Evolutionary conservation across 805 yeast genomes (phyloP).

Genomic region (Kodamaea kaohsiungensis): DNA sequence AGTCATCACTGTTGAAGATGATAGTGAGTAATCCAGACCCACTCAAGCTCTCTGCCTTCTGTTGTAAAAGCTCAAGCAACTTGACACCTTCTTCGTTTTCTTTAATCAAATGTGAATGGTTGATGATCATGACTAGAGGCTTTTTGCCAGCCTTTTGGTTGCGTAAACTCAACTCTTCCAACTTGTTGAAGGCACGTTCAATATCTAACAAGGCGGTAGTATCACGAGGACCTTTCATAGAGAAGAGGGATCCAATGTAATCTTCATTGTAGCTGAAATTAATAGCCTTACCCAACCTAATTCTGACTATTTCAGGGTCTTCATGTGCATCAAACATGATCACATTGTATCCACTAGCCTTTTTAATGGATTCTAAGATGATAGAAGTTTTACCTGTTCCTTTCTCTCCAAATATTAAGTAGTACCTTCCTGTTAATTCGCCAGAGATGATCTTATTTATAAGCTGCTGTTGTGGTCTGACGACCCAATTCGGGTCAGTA

Average conservation of each 20-base stretch:
- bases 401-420: constrained; percentile 75
- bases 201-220: constrained; percentile 80
- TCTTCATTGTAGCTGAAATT: constrained; percentile 77
- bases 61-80: constrained; percentile 73
- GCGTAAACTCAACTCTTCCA: constrained; percentile 68
- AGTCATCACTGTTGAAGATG: constrained; percentile 79
- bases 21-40: constrained; percentile 73
- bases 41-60: constrained; percentile 75
- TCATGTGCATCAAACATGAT: constrained; percentile 80
- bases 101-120: constrained; percentile 71
- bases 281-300: constrained; percentile 73
- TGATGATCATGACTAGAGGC: constrained; percentile 71
- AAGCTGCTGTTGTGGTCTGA: constrained; percentile 63
- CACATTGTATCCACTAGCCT: constrained; percentile 62
- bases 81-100: constrained; percentile 74
- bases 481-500: constrained; percentile 54
- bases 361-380: constrained; percentile 67
- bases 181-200: constrained; percentile 75
- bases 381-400: constrained; percentile 86
- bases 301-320: constrained; percentile 79
- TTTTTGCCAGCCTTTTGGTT: constrained; percentile 41
- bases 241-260: constrained; percentile 77
- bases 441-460: constrained; percentile 70
- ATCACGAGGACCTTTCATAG: constrained; percentile 82
- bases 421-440: constrained; percentile 64